Base-by-base conservation (phyloP, 2,329 filamentous ascomycete genomes). In the Aspergillus ibericus region DNA sequence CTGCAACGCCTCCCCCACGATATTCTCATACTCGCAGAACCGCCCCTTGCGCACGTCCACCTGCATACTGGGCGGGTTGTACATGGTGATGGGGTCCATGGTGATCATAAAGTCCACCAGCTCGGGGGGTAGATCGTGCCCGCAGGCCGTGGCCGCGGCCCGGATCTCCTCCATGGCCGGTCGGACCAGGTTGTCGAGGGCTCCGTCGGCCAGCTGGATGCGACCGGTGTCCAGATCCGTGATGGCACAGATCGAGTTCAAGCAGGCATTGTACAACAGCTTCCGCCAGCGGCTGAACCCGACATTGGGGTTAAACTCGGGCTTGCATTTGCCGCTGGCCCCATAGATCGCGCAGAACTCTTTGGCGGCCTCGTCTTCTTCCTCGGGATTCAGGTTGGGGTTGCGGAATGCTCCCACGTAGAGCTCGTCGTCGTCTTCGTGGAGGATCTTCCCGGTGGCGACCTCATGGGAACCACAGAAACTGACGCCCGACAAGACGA, bases 1-100 rank as follows among this genome's bases (percentile, higher is more conserved):
- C 2, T 80, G 72, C 47, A 86, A 59, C n/a, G 83, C 82, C 71
- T 85, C 83, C 1, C 83, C 83, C 3, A 85, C 69, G 35, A 86
- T 77, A 60, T 81, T 83, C 66, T 86, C 83, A 49, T 80, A 78
- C 68, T 87, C 84, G 59, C 83, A 81, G 53, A 78, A 55, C 35
- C 58, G 55, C 50, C 69, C 77, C 73, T 85, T 84, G 35, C 76
- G 71, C 1, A 80, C 67, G 68, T 86, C 83, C 54, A 80, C 77
- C 15, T 78, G 75, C 83, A 85, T 85, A 63, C 81, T 84, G 0
- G 83, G 84, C 58, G 76, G 74, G 60, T 82, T 74, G 25, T 77
- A 80, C 53, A 77, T 78, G 5, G 55, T 78, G 18, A 80, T 70
- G 0, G 82, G 80, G 71, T 85, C 82, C 42, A 56, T 56, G 10